A percentile compares a stretch with the other conserved stretches of the same genome.
Evolutionary conservation across 768 basidiomycete genomes (phyloP).

Genomic region (Pleurotus ostreatus): DNA sequence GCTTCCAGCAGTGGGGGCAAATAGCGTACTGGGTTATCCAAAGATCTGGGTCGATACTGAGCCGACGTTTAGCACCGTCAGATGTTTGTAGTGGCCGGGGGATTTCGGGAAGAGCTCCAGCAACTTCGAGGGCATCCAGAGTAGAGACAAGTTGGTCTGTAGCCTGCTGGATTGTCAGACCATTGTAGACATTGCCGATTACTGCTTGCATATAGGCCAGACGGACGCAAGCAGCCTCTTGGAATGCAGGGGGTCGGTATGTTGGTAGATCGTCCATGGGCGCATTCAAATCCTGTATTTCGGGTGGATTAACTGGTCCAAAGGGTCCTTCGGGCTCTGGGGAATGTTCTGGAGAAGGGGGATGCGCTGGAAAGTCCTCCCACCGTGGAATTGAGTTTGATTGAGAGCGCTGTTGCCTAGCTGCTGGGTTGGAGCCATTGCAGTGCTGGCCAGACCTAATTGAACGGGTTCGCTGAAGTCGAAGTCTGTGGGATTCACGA

Average conservation of each 20-base stretch:
- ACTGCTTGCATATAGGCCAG: slow-evolving; percentile 15
- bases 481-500: too few species aligned
- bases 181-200: slow-evolving; percentile 11
- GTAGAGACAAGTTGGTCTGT: slow-evolving; percentile 9
- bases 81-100: slow-evolving; percentile 9
- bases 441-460: too few species aligned
- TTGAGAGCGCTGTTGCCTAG: too few species aligned
- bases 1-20: slow-evolving; percentile 18
- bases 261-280: neutral
- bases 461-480: too few species aligned
- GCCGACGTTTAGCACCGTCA: slow-evolving; percentile 13
- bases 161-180: slow-evolving; percentile 9
- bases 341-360: neutral
- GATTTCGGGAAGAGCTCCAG: slow-evolving; percentile 6
- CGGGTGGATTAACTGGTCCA: neutral
- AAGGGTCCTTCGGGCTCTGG: neutral
- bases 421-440: too few species aligned
- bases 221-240: slow-evolving; percentile 9
- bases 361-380: neutral
- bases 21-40: slow-evolving; percentile 18
- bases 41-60: slow-evolving; percentile 21
- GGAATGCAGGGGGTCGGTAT: neutral
- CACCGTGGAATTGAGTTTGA: too few species aligned
- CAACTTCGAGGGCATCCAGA: slow-evolving; percentile 6
- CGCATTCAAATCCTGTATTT: neutral